Percentiles rank a stretch among this genome's conserved stretches.
Evolutionary conservation across 2,329 filamentous ascomycete species (phyloP).

Genomic region (Lasiodiplodia citricola): DNA sequence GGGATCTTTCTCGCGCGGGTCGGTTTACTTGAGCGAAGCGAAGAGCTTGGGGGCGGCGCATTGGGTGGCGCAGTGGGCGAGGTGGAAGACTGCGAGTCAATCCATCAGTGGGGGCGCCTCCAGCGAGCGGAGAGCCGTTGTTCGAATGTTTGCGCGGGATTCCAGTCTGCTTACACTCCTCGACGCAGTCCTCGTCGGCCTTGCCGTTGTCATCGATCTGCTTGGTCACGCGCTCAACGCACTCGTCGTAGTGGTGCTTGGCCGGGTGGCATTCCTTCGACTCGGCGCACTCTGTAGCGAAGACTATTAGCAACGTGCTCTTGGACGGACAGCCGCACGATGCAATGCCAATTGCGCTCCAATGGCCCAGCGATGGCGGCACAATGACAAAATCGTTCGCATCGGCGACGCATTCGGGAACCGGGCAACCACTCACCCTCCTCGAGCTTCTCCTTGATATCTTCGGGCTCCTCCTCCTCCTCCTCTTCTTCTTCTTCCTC

Average conservation of each 20-base stretch:
- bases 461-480: conserved; percentile 79
- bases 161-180: conserved; percentile 81
- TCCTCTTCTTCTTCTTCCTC: conserved; percentile 79
- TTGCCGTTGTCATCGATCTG: conserved; percentile 71
- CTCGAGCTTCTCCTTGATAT: conserved; percentile 86
- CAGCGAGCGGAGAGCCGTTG: background rate
- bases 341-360: background rate
- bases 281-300: conserved; percentile 80
- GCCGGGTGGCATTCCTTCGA: conserved; percentile 81
- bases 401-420: background rate
- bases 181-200: conserved; percentile 93
- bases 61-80: conserved; percentile 89
- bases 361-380: background rate
- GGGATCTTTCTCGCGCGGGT: background rate
- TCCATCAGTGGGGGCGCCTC: background rate
- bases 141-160: background rate
- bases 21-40: conserved; percentile 81
- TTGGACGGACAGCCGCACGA: background rate
- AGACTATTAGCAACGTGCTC: background rate
- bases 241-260: conserved; percentile 99
- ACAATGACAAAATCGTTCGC: background rate
- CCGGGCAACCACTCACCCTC: conserved; percentile 73
- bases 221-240: conserved; percentile 86
- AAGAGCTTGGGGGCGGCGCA: conserved; percentile 98
- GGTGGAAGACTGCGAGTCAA: conserved; percentile 84